These are phyloP conservation scores for Lepiota brunneoincarnata DNA, from an alignment of 768 basidiomycete species.

Conservation along the genomic window DNA sequence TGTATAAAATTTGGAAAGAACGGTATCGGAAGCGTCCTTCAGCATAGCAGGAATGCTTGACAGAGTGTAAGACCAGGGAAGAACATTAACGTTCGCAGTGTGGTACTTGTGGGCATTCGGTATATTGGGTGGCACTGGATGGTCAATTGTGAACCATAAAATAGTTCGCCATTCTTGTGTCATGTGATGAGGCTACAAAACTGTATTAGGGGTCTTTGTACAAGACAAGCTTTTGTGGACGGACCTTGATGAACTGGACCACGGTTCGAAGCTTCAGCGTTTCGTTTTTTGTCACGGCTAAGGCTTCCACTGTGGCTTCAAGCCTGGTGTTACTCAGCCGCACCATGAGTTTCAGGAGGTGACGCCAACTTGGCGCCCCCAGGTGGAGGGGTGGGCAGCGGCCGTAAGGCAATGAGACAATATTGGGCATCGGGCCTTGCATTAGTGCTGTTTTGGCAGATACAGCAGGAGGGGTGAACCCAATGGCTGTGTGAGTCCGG, in stretches of 20 bases:
- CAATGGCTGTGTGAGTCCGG: slow-evolving; percentile 49
- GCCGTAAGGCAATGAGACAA: slow-evolving; percentile 72
- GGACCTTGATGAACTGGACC: slow-evolving; percentile 75
- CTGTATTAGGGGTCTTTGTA: not conserved
- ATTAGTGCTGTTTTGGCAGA: slow-evolving; percentile 44
- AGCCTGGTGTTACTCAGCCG: slow-evolving; percentile 66
- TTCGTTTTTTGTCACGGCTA: slow-evolving; percentile 52
- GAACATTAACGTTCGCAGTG: slow-evolving; percentile 56
- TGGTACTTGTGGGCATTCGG: slow-evolving; percentile 45
- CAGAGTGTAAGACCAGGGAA: slow-evolving; percentile 74
- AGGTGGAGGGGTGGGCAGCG: slow-evolving; percentile 67
- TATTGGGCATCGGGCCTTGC: slow-evolving; percentile 59
- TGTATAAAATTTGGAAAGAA: slow-evolving; percentile 66
- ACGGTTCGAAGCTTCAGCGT: slow-evolving; percentile 65
- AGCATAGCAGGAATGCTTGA: slow-evolving; percentile 59
- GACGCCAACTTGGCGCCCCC: slow-evolving; percentile 72
- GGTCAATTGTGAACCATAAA: slow-evolving; percentile 76
- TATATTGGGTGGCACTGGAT: slow-evolving; percentile 49
- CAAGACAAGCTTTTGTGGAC: slow-evolving; percentile 12
- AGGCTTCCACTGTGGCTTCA: slow-evolving; percentile 67
- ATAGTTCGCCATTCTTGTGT: slow-evolving; percentile 70
- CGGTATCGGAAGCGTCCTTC: slow-evolving; percentile 59
- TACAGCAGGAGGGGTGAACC: slow-evolving; percentile 60
- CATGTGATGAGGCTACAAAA: slow-evolving; percentile 51
- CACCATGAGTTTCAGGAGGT: slow-evolving; percentile 73